A percentile compares a stretch with the other conserved stretches of the same genome.
These are phyloP conservation scores for Leccinum incarnatum DNA, from an alignment of 768 basidiomycete species.

Conservation along the genomic window DNA sequence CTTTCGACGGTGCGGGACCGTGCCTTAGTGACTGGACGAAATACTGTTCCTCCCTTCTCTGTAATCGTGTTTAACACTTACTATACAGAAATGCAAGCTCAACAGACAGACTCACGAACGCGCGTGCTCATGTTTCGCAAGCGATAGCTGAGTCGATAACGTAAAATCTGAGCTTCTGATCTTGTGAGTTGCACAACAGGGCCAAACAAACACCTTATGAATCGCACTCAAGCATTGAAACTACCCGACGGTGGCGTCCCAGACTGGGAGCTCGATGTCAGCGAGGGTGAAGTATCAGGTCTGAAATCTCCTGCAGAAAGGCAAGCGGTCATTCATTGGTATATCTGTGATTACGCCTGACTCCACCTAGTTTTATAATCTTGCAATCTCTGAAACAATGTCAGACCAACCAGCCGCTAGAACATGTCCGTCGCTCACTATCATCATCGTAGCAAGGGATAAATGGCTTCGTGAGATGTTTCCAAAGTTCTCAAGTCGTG, in stretches of 20 bases:
- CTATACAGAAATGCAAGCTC: constrained; percentile 1
- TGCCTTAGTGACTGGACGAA: constrained; percentile 62
- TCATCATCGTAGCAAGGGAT: constrained; percentile 53
- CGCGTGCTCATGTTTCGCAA: constrained; percentile 40
- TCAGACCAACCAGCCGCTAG: constrained; percentile 24
- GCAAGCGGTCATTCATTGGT: constrained; percentile 29
- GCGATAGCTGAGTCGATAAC: neutral
- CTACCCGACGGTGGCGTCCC: constrained; percentile 58
- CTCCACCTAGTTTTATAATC: constrained; percentile 50
- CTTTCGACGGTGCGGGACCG: constrained; percentile 42
- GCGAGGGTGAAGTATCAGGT: constrained; percentile 38
- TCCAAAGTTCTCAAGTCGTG: constrained; percentile 67
- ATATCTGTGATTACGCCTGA: constrained; percentile 3
- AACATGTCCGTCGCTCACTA: constrained; percentile 14
- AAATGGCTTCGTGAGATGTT: constrained; percentile 66
- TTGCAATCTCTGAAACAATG: constrained; percentile 72
- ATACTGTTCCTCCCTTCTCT: constrained; percentile 74
- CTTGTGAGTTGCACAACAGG: constrained; percentile 13
- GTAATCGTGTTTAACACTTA: neutral
- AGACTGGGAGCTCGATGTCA: constrained; percentile 56
- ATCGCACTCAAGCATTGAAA: constrained; percentile 26
- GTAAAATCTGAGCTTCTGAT: neutral
- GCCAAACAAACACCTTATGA: constrained; percentile 28
- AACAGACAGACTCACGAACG: constrained; percentile 53
- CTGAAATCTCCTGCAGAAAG: constrained; percentile 58